Conservation (phyloP, 192 early-diverging fungal species). For the Coemansia sp. region DNA sequence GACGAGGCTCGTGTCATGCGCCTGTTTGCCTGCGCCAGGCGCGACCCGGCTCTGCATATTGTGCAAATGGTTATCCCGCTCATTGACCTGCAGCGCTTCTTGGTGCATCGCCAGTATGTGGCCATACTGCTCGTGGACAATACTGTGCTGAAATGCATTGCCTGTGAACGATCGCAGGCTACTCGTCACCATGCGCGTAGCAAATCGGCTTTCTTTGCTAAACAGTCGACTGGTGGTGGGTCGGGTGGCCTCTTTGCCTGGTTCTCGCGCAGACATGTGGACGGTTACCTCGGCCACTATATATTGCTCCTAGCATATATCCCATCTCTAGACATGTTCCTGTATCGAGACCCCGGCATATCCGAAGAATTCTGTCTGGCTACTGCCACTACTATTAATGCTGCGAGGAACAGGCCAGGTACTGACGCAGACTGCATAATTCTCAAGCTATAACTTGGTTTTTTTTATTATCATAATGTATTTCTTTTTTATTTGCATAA, state of each 20-base stretch:
- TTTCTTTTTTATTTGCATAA: no score
- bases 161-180: conserved; percentile 57
- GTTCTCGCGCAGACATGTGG: conserved; percentile 27
- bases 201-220: neutral
- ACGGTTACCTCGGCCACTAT: conserved; percentile 81
- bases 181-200: conserved; percentile 10
- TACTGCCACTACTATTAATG: conserved; percentile 63
- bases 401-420: conserved; percentile 67
- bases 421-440: conserved; percentile 83
- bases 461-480: no score
- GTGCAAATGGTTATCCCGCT: conserved; percentile 74
- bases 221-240: no score
- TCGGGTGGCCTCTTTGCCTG: conserved; percentile 20
- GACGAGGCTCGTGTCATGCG: conserved; percentile 75
- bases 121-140: conserved; percentile 83
- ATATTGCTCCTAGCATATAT: conserved; percentile 88
- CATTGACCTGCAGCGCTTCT: conserved; percentile 84
- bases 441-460: conserved; percentile 37
- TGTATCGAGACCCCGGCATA: conserved; percentile 85
- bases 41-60: conserved; percentile 65
- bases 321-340: conserved; percentile 73
- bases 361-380: conserved; percentile 73
- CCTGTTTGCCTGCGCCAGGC: conserved; percentile 76
- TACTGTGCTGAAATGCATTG: conserved; percentile 61
- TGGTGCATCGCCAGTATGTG: conserved; percentile 74